Evolutionary conservation across 768 basidiomycete species (phyloP), one percentile per base, ranked within the genome.

Genomic region (Pleurotus giganteus): DNA sequence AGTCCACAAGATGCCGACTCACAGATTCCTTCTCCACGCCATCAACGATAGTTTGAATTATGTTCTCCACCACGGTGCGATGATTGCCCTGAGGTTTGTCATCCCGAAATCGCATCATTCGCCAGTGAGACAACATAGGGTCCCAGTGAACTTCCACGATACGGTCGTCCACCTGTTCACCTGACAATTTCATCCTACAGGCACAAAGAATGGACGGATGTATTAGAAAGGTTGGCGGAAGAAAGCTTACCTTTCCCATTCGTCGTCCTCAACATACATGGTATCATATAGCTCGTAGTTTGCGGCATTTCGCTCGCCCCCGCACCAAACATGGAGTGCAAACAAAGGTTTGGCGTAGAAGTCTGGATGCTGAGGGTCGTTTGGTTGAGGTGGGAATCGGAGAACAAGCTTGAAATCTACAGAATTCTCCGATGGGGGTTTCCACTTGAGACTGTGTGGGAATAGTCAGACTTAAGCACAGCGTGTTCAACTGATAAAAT

Each of bases 111-210:
- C 97, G 84, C 84, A 98, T 86, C 82, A 94, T 85, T 55, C 84
- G 84, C 94, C 95, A 98, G 43, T 77, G 74, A 27, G 78, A 78
- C 23, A 72, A 62, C n/a, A 60, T 66, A 5, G 78, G 56, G 61
- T 96, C 89, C 96, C 97, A 98, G 59, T 86, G 84, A 15, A 96
- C 94, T 68, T 99, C 97, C 17, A 98, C 87, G 34, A 98, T 82
- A 9, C 96, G 83, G 68, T 98, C 95, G 64, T 99, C 96, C 58
- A 87, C 74, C 68, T 98, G 96, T 65, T 95, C 89, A 5, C 88
- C 85, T 1, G 84, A 81, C 4, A 72, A 70, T 65, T 98, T 98
- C 77, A 96, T 78, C 61, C 96, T 98, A 15, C 34, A 9, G 19
- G 39, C 15, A 53, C 19, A 21, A 55, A 23, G 32, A 47, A 2